Evolutionary conservation across 2,329 filamentous ascomycete species (phyloP).

Genomic region (Penicillium sp.): DNA sequence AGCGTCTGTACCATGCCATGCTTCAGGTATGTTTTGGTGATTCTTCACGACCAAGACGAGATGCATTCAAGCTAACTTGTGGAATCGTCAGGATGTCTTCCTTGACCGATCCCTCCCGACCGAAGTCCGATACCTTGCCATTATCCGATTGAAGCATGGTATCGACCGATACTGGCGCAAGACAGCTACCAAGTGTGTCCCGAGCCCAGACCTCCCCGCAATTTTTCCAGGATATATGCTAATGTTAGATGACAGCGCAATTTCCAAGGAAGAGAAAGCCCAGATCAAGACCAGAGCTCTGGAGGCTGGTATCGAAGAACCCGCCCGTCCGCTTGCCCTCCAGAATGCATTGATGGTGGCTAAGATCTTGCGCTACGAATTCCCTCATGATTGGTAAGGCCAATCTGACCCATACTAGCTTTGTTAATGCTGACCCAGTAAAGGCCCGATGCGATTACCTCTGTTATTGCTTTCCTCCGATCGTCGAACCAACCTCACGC

Average conservation of each 20-base stretch:
- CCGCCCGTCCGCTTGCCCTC: slow-evolving; percentile 74
- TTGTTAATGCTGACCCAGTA: slow-evolving; percentile 18
- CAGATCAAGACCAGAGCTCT: slow-evolving; percentile 77
- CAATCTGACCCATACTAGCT: neutral
- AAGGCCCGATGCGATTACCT: slow-evolving; percentile 57
- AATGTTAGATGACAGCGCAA: slow-evolving; percentile 53
- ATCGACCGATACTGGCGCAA: slow-evolving; percentile 94
- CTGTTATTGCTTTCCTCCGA: slow-evolving; percentile 69
- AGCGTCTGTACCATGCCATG: slow-evolving; percentile 69
- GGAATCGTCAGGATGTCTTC: slow-evolving; percentile 69
- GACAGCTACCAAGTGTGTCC: slow-evolving; percentile 68
- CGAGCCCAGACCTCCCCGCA: neutral
- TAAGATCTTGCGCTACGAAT: slow-evolving; percentile 89
- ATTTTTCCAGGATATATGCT: slow-evolving; percentile 19
- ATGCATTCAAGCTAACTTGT: slow-evolving; percentile 5
- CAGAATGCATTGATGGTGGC: slow-evolving; percentile 88
- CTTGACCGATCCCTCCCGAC: slow-evolving; percentile 77
- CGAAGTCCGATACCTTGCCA: slow-evolving; percentile 83
- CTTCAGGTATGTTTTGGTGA: slow-evolving; percentile 63
- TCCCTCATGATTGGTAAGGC: slow-evolving; percentile 77
- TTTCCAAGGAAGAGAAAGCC: slow-evolving; percentile 73
- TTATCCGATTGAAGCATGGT: slow-evolving; percentile 95
- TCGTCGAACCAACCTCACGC: slow-evolving; percentile 57
- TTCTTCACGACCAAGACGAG: slow-evolving; percentile 1
- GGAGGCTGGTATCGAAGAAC: slow-evolving; percentile 77